These are phyloP conservation scores for Trichosporon sp. DNA, from an alignment of 1,284 basidiomycete genomes.

Conservation along the genomic window DNA sequence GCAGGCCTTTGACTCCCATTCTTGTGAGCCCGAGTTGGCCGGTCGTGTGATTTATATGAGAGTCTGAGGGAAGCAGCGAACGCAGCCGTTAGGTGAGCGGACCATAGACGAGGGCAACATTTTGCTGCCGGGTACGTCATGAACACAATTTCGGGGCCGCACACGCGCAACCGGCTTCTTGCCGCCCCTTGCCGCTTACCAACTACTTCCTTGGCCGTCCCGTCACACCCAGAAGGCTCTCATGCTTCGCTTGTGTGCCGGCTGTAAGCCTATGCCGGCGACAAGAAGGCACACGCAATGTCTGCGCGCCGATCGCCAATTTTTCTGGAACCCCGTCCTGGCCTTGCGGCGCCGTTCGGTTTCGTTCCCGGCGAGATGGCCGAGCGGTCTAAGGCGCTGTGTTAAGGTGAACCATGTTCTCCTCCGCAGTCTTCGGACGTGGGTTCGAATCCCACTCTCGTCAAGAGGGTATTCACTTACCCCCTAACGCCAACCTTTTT, in stretches of 20 bases:
- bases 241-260: too few species aligned
- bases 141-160: background rate
- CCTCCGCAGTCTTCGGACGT: slow-evolving; percentile 41
- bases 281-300: too few species aligned
- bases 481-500: slow-evolving; percentile 4
- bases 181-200: too few species aligned
- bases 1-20: slow-evolving; percentile 79
- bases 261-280: too few species aligned
- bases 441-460: slow-evolving; percentile 46
- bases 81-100: background rate
- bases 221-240: too few species aligned
- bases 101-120: background rate
- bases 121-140: background rate
- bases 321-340: background rate
- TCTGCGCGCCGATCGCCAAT: background rate
- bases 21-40: background rate
- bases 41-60: background rate
- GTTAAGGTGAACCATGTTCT: slow-evolving; percentile 12
- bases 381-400: slow-evolving; percentile 22
- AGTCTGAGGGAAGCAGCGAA: background rate
- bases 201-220: too few species aligned
- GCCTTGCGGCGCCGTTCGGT: too few species aligned
- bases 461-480: slow-evolving; percentile 14
- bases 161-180: background rate
- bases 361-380: slow-evolving; percentile 13